A percentile compares a stretch with the other conserved stretches of the same genome.
These are phyloP conservation scores for Cladobotryum protrusum DNA, from an alignment of 2,329 filamentous ascomycete species.

Conservation along the genomic window DNA sequence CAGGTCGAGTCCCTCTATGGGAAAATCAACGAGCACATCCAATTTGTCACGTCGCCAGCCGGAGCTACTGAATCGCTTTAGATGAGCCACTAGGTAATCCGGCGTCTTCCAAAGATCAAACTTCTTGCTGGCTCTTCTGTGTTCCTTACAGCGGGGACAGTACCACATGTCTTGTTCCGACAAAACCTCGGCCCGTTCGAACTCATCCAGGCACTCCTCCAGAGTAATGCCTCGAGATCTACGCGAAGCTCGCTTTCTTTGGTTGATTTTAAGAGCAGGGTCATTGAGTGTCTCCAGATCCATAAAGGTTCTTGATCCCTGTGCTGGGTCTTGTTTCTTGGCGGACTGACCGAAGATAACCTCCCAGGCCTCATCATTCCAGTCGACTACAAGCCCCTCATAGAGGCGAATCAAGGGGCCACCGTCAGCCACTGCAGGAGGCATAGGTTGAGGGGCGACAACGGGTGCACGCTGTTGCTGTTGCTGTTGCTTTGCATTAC, in stretches of 20 bases:
- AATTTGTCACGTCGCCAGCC: slow-evolving; percentile 83
- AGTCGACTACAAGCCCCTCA: slow-evolving; percentile 84
- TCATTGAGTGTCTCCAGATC: slow-evolving; percentile 50
- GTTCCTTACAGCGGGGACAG: slow-evolving; percentile 91
- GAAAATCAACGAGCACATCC: slow-evolving; percentile 86
- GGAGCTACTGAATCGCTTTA: slow-evolving; percentile 90
- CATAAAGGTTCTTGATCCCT: slow-evolving; percentile 55
- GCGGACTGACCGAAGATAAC: slow-evolving; percentile 56
- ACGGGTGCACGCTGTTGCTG: slow-evolving; percentile 23
- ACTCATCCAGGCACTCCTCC: slow-evolving; percentile 89
- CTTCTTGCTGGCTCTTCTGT: slow-evolving; percentile 88
- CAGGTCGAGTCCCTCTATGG: slow-evolving; percentile 79
- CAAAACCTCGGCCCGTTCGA: slow-evolving; percentile 86
- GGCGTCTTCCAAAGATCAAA: slow-evolving; percentile 96
- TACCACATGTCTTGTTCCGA: slow-evolving; percentile 98
- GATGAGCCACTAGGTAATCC: slow-evolving; percentile 88
- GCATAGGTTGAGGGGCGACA: slow-evolving; percentile 31
- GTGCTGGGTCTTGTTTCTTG: slow-evolving; percentile 35
- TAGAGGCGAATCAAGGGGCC: slow-evolving; percentile 69
- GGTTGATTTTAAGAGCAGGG: slow-evolving; percentile 57
- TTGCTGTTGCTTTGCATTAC: slow-evolving; percentile 28
- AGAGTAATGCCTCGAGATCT: slow-evolving; percentile 64
- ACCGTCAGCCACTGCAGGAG: slow-evolving; percentile 37
- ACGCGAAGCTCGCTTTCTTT: slow-evolving; percentile 54
- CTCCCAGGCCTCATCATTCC: slow-evolving; percentile 65